Conservation (phyloP, 495 filamentous ascomycete species). For the Neurospora sp. region DNA sequence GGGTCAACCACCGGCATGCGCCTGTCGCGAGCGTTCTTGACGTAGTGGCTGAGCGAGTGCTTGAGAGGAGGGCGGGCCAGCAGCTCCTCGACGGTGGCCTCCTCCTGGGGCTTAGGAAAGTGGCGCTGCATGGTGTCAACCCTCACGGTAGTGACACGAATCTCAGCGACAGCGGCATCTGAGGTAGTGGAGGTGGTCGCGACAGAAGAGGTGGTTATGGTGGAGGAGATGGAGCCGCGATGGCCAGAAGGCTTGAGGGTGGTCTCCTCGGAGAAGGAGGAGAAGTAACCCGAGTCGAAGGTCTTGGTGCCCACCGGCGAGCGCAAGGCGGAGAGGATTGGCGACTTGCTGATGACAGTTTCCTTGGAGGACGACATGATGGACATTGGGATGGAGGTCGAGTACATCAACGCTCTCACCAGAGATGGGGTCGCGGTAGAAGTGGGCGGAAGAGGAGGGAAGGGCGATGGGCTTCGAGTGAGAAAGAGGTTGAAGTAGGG, state of each 20-base stretch:
- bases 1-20: slow-evolving; percentile 1
- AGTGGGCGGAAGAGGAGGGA: neutral
- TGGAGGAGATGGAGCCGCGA: slow-evolving; percentile 9
- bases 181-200: slow-evolving; percentile 8
- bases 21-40: slow-evolving; percentile 22
- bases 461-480: neutral
- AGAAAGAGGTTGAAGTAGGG: neutral
- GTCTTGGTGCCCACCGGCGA: neutral
- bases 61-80: slow-evolving; percentile 27
- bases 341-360: neutral
- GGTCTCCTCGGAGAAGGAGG: neutral
- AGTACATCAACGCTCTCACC: neutral
- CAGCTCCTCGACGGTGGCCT: slow-evolving; percentile 29
- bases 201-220: slow-evolving; percentile 2
- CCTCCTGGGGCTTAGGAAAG: slow-evolving; percentile 23
- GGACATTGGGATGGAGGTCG: neutral
- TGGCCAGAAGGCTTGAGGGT: neutral
- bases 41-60: slow-evolving; percentile 27
- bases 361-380: neutral
- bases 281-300: slow-evolving; percentile 5
- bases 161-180: slow-evolving; percentile 7
- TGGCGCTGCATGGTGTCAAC: slow-evolving; percentile 18
- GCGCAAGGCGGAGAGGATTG: neutral
- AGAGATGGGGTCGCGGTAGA: neutral
- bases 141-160: no score